Base-by-base conservation (phyloP, 2,329 filamentous ascomycete genomes). In the Aspergillus niger region DNA sequence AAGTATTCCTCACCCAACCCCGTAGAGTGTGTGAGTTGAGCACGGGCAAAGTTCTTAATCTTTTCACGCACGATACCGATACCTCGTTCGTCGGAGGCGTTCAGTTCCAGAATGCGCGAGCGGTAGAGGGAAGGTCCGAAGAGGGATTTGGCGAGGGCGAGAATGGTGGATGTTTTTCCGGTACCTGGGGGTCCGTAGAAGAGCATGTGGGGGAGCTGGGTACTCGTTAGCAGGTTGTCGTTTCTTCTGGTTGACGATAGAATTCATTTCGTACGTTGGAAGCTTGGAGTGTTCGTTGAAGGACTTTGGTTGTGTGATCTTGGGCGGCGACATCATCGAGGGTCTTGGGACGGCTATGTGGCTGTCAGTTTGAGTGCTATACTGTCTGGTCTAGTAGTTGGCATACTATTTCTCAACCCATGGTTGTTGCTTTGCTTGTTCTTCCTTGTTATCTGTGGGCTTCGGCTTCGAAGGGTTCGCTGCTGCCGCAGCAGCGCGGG, bases 371-470 rank as follows among this genome's bases (percentile, higher is more conserved):
- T 26, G 22, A 58, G 51, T 17, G 28, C 56, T 50, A 8, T n/a
- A 5, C 20, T 10, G 13, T 50, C 3, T 39, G 8, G 1, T 15
- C 11, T 2, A 3, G 4, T 5, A 13, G 20, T 38, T 39, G 22
- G 47, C 74, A 59, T 82, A 97, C 94, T 97, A 98, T 91, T 98
- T 98, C 82, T 98, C 95, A 56, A 98, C 94, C 95, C 95, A 99
- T 70, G 95, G 95, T 73, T 97, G 94, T 68, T 88, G 82, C 71
- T 85, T 85, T 67, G 83, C 83, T 30, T 82, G 82, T 61, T 90
- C 86, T 72, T 86, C 89, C 71, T 82, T 83, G 60, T 81, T 77
- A 32, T 80, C 84, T 65, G 88, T 84, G 57, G 82, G 77, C 77
- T 94, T 96, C 56, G 84, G 84, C 48, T 89, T 86, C 20, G 84